Conservation (phyloP, 257 asterid species). For the Gardenia jasminoides region DNA sequence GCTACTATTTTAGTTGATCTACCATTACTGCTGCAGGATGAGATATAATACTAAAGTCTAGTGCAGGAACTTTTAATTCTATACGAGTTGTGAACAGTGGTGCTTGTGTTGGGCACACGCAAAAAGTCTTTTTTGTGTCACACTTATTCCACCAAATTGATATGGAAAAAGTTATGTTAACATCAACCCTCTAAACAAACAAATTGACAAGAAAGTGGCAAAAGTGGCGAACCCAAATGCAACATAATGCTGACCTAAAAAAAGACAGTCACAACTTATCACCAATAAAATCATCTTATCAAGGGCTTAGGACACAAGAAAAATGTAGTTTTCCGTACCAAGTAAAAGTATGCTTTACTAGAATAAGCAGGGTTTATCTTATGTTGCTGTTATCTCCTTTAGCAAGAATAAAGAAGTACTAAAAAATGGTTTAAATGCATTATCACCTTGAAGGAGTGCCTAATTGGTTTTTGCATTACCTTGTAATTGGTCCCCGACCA, state of each 20-base stretch:
- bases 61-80: neutral
- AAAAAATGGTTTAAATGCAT: neutral
- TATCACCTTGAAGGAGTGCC: neutral
- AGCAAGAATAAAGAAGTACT: neutral
- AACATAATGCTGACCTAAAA: neutral
- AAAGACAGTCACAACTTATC: neutral
- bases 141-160: neutral
- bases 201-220: neutral
- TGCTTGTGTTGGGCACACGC: constrained; percentile 52
- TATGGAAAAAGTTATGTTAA: neutral
- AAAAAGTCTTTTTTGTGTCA: neutral
- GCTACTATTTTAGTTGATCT: no score
- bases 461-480: neutral
- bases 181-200: neutral
- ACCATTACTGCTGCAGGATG: neutral
- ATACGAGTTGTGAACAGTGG: neutral
- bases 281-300: neutral
- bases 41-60: neutral
- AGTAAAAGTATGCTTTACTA: neutral
- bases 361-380: no score
- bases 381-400: neutral
- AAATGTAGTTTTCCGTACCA: no score
- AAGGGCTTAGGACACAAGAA: no score
- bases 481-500: neutral
- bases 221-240: neutral